A percentile compares a stretch with the other conserved stretches of the same genome.
Evolutionary conservation across 495 filamentous ascomycete species (phyloP).

Genomic region (Penicillium taxi): DNA sequence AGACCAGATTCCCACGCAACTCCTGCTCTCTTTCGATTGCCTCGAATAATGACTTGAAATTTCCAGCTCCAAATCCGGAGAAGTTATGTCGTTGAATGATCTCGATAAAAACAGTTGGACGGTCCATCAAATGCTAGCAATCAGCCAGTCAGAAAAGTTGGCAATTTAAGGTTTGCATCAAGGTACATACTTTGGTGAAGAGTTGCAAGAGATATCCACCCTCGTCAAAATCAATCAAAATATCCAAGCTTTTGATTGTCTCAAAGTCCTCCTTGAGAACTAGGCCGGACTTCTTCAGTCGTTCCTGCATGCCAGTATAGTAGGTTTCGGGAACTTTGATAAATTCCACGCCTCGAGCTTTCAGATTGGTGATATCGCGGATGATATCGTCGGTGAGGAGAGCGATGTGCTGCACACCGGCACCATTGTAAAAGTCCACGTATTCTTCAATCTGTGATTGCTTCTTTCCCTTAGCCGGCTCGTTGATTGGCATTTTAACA

Average conservation of each 20-base stretch:
- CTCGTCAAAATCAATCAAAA: constrained; percentile 89
- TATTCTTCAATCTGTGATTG: constrained; percentile 91
- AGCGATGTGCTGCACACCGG: constrained; percentile 88
- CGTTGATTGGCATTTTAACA: constrained; percentile 97
- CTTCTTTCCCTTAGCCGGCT: constrained; percentile 79
- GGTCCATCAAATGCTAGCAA: constrained; percentile 71
- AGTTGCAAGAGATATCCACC: constrained; percentile 76
- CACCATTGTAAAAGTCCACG: constrained; percentile 74
- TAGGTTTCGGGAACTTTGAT: constrained; percentile 77
- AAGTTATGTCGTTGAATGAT: constrained; percentile 87
- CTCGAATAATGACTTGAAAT: constrained; percentile 89
- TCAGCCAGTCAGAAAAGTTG: too few relatives aligned
- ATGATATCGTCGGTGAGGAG: constrained; percentile 75
- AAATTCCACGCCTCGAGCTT: constrained; percentile 77
- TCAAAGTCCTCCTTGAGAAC: constrained; percentile 68
- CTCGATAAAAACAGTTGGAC: constrained; percentile 89
- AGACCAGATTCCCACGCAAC: constrained; percentile 65
- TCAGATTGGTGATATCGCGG: constrained; percentile 60
- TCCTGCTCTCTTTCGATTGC: constrained; percentile 87
- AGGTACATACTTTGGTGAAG: constrained; percentile 61
- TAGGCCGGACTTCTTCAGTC: constrained; percentile 49
- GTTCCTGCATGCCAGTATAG: constrained; percentile 64
- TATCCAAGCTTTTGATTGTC: constrained; percentile 61
- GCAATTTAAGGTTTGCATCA: too few relatives aligned
- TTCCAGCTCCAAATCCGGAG: constrained; percentile 85